Evolutionary conservation across 306 rosid genomes (phyloP).

Genomic region (Medicago arabica): DNA sequence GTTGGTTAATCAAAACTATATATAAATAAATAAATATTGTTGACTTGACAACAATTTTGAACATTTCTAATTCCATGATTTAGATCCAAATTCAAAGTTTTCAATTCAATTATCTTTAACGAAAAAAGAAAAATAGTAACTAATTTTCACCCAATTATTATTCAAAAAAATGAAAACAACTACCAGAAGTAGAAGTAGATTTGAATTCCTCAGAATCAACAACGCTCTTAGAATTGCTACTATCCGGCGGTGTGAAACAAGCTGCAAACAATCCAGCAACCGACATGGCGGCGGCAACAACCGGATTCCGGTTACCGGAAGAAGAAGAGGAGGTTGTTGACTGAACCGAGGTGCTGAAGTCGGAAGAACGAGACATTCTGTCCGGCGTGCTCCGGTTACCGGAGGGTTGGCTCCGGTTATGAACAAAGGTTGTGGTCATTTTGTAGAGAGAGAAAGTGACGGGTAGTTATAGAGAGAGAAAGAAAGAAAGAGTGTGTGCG

Average conservation of each 20-base stretch:
- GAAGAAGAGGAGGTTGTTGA: conserved; percentile 37
- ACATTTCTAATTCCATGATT: background rate
- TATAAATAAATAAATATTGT: too few species aligned
- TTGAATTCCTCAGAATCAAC: conserved; percentile 58
- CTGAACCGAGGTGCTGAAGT: conserved; percentile 21
- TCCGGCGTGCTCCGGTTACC: conserved; percentile 44
- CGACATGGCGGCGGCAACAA: conserved; percentile 62
- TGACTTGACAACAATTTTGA: background rate
- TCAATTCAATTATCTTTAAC: background rate
- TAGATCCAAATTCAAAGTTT: conserved; percentile 7
- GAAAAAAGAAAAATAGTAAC: background rate
- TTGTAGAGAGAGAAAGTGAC: conserved; percentile 45
- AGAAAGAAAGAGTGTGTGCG: conserved; percentile 5
- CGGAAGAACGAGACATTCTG: conserved; percentile 41
- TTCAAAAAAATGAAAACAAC: background rate
- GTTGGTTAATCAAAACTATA: too few species aligned
- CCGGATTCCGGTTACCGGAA: conserved; percentile 43
- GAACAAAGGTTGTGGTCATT: conserved; percentile 22
- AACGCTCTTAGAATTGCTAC: conserved; percentile 47
- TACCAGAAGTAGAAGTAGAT: conserved; percentile 53
- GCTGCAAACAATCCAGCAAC: conserved; percentile 60
- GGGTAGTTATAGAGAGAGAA: conserved; percentile 33
- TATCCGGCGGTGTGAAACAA: conserved; percentile 84
- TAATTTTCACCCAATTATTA: background rate
- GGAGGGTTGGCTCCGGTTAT: conserved; percentile 48